Evolutionary conservation across 1,139 yeast genomes (phyloP).

Genomic region (Magnusiomyces suaveolens): DNA sequence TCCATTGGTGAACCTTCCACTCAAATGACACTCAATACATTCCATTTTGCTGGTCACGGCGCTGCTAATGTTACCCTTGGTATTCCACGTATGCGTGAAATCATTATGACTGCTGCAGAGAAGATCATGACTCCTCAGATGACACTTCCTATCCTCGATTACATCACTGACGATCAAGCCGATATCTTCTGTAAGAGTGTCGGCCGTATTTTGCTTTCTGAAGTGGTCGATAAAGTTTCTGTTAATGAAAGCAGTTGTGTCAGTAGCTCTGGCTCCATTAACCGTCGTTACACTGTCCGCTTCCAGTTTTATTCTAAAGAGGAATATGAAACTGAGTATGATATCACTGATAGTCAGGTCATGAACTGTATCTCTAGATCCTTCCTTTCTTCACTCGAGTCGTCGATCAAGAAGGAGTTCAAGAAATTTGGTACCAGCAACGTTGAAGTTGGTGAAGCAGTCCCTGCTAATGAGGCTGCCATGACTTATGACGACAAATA

Average conservation of each 20-base stretch:
- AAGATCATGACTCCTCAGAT: conserved; percentile 95
- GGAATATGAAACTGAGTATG: conserved; percentile 84
- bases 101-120: conserved; percentile 96
- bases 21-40: conserved; percentile 97
- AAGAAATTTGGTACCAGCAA: conserved; percentile 66
- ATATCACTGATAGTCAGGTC: conserved; percentile 68
- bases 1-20: conserved; percentile 99
- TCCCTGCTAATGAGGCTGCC: conserved; percentile 19
- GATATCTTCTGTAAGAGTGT: conserved; percentile 89
- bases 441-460: conserved; percentile 64
- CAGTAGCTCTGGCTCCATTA: conserved; percentile 41
- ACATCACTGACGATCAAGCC: conserved; percentile 77
- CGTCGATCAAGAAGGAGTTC: conserved; percentile 67
- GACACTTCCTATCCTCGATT: conserved; percentile 76
- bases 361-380: conserved; percentile 55
- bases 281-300: conserved; percentile 67
- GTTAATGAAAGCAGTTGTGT: conserved; percentile 78
- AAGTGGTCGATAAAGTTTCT: conserved; percentile 72
- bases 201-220: conserved; percentile 76
- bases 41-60: conserved; percentile 99
- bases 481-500: conserved; percentile 19
- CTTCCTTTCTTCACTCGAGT: conserved; percentile 64
- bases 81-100: conserved; percentile 99
- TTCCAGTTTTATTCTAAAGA: conserved; percentile 64
- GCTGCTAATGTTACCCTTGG: conserved; percentile 99